Conservation (phyloP, 768 basidiomycete species). For the Roridomyces roridus region DNA sequence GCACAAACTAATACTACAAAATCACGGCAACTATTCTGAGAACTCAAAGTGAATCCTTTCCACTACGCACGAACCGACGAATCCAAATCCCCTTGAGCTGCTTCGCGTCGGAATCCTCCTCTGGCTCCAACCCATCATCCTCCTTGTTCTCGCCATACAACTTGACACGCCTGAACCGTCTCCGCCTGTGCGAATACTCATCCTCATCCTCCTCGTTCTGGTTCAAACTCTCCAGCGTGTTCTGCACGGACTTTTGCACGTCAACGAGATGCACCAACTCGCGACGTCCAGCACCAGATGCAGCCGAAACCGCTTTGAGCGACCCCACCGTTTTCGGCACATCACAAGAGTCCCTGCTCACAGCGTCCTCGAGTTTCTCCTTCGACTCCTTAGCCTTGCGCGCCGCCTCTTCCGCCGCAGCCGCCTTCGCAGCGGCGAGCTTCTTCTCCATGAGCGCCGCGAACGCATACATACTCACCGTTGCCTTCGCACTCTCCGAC, state of each 20-base stretch:
- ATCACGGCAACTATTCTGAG: background rate
- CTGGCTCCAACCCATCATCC: conserved; percentile 23
- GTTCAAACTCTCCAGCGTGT: conserved; percentile 26
- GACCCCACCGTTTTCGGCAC: conserved; percentile 22
- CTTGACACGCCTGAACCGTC: background rate
- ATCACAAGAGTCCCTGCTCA: conserved; percentile 8
- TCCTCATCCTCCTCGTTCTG: background rate
- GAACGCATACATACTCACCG: conserved; percentile 33
- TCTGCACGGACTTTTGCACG: conserved; percentile 42
- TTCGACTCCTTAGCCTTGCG: conserved; percentile 5
- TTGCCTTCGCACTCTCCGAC: conserved; percentile 26
- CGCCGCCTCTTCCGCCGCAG: background rate
- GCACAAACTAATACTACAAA: background rate
- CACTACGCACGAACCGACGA: background rate
- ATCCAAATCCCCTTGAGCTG: conserved; percentile 10
- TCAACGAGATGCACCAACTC: conserved; percentile 43
- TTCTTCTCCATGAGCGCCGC: conserved; percentile 35
- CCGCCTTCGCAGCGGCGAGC: conserved; percentile 26
- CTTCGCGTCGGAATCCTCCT: conserved; percentile 19
- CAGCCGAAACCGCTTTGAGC: conserved; percentile 24
- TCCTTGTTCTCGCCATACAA: background rate
- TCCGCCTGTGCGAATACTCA: background rate
- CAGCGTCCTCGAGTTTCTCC: conserved; percentile 15
- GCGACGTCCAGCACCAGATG: conserved; percentile 25
- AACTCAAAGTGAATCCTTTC: background rate